Evolutionary conservation across 2,329 filamentous ascomycete species (phyloP).

Genomic region (Sphaerulina vaccinii): DNA sequence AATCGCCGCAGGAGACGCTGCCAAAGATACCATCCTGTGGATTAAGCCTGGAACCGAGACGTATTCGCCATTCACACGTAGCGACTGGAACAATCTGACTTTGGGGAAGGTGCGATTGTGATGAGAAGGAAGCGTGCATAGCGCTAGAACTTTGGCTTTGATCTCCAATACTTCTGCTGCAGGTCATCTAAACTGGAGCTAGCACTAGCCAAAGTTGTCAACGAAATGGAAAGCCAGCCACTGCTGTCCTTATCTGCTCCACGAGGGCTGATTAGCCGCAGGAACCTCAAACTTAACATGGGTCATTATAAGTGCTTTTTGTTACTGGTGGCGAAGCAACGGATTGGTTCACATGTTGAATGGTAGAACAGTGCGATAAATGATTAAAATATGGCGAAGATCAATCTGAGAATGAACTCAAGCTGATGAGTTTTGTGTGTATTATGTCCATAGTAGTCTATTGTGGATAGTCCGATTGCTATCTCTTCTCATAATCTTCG

Average conservation of each 20-base stretch:
- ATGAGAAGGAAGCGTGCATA: slow-evolving; percentile 3
- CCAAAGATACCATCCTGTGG: slow-evolving; percentile 52
- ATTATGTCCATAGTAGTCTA: background rate
- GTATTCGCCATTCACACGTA: slow-evolving; percentile 59
- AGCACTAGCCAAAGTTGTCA: no score
- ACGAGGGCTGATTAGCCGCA: no score
- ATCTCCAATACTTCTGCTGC: background rate
- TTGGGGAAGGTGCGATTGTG: slow-evolving; percentile 23
- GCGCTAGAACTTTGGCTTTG: background rate
- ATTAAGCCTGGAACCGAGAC: slow-evolving; percentile 45
- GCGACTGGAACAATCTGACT: slow-evolving; percentile 51
- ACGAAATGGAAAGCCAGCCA: no score
- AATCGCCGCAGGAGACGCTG: slow-evolving; percentile 46
- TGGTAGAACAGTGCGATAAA: no score
- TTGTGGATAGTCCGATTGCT: background rate
- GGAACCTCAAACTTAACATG: no score
- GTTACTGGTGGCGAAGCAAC: background rate
- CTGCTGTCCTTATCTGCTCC: no score
- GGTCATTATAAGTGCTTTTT: no score
- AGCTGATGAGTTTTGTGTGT: background rate
- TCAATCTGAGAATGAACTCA: no score
- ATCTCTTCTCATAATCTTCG: slow-evolving; percentile 9
- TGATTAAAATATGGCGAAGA: no score
- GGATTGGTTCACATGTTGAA: no score
- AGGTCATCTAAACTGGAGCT: background rate